A percentile compares a stretch with the other conserved stretches of the same genome.
phyloP scores from a whole-genome alignment of 257 asterid species.

The Fraxinus cuspidata region DNA sequence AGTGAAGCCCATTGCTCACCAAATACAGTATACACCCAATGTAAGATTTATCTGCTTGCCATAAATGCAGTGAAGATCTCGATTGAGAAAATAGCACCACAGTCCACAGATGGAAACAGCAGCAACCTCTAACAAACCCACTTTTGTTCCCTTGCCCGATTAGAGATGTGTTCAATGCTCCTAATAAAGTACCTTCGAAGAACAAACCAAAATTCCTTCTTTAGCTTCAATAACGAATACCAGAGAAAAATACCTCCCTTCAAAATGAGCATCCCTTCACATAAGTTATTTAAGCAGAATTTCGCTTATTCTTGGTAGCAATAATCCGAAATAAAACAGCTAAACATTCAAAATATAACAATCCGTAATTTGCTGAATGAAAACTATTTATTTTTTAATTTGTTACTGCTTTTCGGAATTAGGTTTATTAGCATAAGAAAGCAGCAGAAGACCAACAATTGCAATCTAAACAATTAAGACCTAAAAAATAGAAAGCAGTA shows the following conservation, averaged over 20 bases:
- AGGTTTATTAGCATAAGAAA: no score
- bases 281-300: conserved; percentile 14
- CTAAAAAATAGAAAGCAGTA: no score
- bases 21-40: conserved; percentile 86
- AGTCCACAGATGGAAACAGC: conserved; percentile 95
- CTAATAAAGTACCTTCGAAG: conserved; percentile 81
- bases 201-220: background rate
- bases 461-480: no score
- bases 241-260: background rate
- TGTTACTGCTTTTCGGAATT: no score
- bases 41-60: conserved; percentile 96
- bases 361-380: no score
- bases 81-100: conserved; percentile 97
- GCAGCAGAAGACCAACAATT: no score
- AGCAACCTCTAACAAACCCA: conserved; percentile 91
- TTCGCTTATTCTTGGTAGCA: background rate
- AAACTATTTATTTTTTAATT: no score
- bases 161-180: conserved; percentile 93
- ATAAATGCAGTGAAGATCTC: conserved; percentile 76
- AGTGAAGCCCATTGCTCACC: conserved; percentile 48
- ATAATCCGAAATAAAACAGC: no score
- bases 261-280: background rate
- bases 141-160: conserved; percentile 96
- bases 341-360: no score
- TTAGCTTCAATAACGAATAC: conserved; percentile 9